Base-by-base conservation (phyloP, 2,329 filamentous ascomycete genomes). In the Capronia americana region DNA sequence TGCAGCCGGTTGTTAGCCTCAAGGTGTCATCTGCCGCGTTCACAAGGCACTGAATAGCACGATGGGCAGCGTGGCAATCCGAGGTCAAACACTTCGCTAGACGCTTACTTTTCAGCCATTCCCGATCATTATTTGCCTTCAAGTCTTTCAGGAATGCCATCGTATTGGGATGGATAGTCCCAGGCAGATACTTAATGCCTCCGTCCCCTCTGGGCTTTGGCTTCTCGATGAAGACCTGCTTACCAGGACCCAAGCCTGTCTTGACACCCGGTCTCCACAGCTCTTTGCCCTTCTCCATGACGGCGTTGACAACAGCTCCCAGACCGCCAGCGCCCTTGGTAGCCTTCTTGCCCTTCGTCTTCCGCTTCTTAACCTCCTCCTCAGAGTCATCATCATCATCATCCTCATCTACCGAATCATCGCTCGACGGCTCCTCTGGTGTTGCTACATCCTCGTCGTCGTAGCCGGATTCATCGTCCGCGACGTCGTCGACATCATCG, bases 81-180 rank as follows among this genome's bases (percentile, higher is more conserved):
- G 34, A 12, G 30, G 23, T 14, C 55, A 46, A 79, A 88, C 86
- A n/a, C 38, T n/a, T 20, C 38, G 17, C 17, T 44, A 8, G 38
- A 44, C 14, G 38, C 38, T 44, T 44, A 44, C 38, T 80, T 79
- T 89, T 90, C 66, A 89, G 73, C 87, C 87, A 89, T 74, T 85
- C 79, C 50, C 87, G 81, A 63, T 88, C 84, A 72, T 90, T 90
- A 73, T 89, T 87, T 57, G 80, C 76, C 51, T 83, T 82, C 65
- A 90, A 75, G 64, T 89, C 87, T 66, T 80, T 75, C 65, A 89
- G 76, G 71, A 90, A 90, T 6, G 86, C 77, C 75, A 88, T 77
- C 1, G 87, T 89, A 73, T 90, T 88, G 17, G 86, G 86, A 75
- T 89, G 87, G 61, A 89, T 83, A 8, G 80, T 85, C 46, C 83